phyloP scores from a whole-genome alignment of 2,329 filamentous ascomycete genomes.

The Calcarisporium arbuscula region DNA sequence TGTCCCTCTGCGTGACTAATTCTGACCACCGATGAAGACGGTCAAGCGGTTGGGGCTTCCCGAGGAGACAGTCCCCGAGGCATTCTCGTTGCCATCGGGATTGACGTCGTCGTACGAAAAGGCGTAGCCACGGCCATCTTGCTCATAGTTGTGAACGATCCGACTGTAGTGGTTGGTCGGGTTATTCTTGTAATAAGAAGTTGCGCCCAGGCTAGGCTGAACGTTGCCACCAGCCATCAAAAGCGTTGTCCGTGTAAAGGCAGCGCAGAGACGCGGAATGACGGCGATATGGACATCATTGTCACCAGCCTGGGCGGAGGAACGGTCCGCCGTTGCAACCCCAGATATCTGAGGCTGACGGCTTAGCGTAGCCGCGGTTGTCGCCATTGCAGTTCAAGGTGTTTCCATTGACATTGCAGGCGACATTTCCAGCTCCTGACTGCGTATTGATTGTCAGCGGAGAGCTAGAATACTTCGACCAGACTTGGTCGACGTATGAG shows the following conservation, averaged over 20 bases:
- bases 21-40: constrained; percentile 19
- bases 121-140: constrained; percentile 53
- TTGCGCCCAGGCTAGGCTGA: constrained; percentile 30
- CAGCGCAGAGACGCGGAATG: constrained; percentile 40
- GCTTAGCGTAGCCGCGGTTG: constrained; percentile 34
- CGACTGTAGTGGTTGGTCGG: constrained; percentile 49
- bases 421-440: constrained; percentile 25
- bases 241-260: constrained; percentile 36
- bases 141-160: constrained; percentile 51
- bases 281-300: constrained; percentile 32
- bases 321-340: constrained; percentile 43
- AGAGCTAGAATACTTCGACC: constrained; percentile 29
- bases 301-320: constrained; percentile 23
- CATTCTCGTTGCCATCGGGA: constrained; percentile 47
- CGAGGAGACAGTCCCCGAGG: constrained; percentile 26
- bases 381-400: constrained; percentile 31
- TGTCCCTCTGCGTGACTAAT: too few species aligned
- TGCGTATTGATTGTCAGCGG: constrained; percentile 37
- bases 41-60: constrained; percentile 15
- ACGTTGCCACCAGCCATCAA: constrained; percentile 36
- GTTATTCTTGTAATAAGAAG: constrained; percentile 35
- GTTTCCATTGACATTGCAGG: constrained; percentile 28
- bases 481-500: constrained; percentile 37
- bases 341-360: constrained; percentile 38
- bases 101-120: constrained; percentile 64